These are phyloP conservation scores for Sporothrix protearum DNA, from an alignment of 2,329 filamentous ascomycete species.

Conservation along the genomic window DNA sequence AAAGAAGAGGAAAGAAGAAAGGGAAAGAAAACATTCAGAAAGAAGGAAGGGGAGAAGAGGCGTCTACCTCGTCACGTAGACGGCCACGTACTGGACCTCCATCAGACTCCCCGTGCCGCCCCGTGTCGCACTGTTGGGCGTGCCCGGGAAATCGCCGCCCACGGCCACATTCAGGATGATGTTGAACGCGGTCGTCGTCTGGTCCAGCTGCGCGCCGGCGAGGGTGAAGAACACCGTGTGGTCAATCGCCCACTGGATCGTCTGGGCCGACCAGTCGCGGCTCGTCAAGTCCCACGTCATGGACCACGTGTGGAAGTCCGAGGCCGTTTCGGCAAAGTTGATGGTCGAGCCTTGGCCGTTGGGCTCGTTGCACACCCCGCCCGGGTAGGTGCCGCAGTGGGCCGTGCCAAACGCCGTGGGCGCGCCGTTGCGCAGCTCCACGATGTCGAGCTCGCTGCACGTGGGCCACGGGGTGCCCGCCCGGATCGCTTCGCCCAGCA, in stretches of 20 bases:
- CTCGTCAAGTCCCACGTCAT: conserved; percentile 47
- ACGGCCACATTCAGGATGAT: conserved; percentile 53
- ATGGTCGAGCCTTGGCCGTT: conserved; percentile 41
- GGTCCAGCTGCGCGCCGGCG: conserved; percentile 43
- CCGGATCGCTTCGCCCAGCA: conserved; percentile 50
- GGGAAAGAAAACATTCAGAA: conserved; percentile 4
- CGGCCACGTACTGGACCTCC: conserved; percentile 34
- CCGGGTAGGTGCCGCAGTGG: conserved; percentile 49
- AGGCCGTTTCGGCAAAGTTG: conserved; percentile 31
- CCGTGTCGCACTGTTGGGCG: conserved; percentile 38
- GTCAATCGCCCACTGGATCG: conserved; percentile 47
- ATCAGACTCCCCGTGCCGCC: conserved; percentile 32
- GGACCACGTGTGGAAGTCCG: conserved; percentile 48
- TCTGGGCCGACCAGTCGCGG: conserved; percentile 44
- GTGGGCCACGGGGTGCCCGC: conserved; percentile 49
- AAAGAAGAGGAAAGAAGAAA: neutral
- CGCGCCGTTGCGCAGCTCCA: conserved; percentile 54
- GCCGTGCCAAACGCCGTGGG: conserved; percentile 47
- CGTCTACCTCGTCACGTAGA: conserved; percentile 27
- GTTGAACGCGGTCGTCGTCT: conserved; percentile 45
- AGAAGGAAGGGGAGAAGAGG: neutral
- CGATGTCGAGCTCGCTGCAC: conserved; percentile 56
- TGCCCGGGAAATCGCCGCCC: conserved; percentile 47
- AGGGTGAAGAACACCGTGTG: conserved; percentile 43
- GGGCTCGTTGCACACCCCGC: conserved; percentile 52